Base-by-base conservation (phyloP, 345 rosid species). In the Hirschfeldia incana region DNA sequence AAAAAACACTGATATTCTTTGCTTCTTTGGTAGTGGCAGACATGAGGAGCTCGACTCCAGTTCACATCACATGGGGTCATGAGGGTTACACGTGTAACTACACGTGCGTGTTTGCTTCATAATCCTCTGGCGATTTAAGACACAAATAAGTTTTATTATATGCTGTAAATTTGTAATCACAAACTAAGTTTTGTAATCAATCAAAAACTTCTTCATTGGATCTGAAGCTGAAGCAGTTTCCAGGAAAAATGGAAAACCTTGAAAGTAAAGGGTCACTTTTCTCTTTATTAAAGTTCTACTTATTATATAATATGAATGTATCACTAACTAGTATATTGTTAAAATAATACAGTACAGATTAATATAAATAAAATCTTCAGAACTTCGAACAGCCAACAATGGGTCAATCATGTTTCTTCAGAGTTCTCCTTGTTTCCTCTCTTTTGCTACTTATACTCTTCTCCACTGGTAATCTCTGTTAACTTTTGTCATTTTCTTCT, bases 191-290 rank as follows among this genome's bases (percentile, higher is more conserved):
- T 6, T 34, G 37, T 34, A 8, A 34, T 51, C 12, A 67, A 39
- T 16, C 16, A 42, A 15, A 73, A 60, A 0, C 62, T 61, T 68
- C 75, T 49, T 74, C 82, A 69, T 80, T 74, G 79, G 83, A 80
- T 80, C 83, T 79, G 75, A 79, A 73, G 78, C 73, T 79, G 69
- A 62, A 74, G 78, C 70, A 74, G 61, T 79, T 79, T 79, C 82
- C 82, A 79, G 82, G 82, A 63, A 79, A 79, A 73, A 73, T 79
- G 64, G 74, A 73, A 34, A 79, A 17, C 39, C 78, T 79, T 79
- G 75, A 79, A 79, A 51, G 30, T 69, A 74, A 69, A 74, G 75
- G 34, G 53, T 62, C 61, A 17, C 34, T 74, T 79, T 74, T 13
- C 61, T 68, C 75, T 79, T 79, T 79, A 62, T 36, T 62, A 69